A percentile compares a stretch with the other conserved stretches of the same genome.
phyloP scores from a whole-genome alignment of 257 asterid genomes.

The Plectranthus barbatus region DNA sequence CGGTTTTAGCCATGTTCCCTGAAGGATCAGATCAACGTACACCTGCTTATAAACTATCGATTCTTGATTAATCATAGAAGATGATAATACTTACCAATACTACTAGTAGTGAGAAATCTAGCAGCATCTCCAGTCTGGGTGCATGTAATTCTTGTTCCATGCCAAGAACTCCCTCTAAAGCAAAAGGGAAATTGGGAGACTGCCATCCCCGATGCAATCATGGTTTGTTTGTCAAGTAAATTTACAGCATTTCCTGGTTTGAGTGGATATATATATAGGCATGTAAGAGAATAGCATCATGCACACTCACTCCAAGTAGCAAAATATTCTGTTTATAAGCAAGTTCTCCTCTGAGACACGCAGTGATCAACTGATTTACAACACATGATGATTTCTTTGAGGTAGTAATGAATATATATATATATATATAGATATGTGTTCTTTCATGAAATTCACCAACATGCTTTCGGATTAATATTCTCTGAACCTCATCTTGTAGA shows the following conservation, averaged over 20 bases:
- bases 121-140: neutral
- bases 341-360: neutral
- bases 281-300: neutral
- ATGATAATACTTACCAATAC: too few relatives aligned
- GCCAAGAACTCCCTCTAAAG: neutral
- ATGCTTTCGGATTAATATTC: too few relatives aligned
- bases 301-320: neutral
- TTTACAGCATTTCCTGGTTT: neutral
- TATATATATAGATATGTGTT: too few relatives aligned
- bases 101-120: constrained; percentile 8
- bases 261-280: neutral
- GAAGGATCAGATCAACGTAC: neutral
- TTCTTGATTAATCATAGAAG: neutral
- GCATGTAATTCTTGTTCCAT: neutral
- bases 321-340: neutral
- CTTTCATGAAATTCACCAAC: neutral
- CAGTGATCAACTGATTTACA: too few relatives aligned
- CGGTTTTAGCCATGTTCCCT: neutral
- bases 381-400: too few relatives aligned
- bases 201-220: constrained; percentile 7
- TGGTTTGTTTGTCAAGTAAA: neutral
- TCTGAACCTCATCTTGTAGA: neutral
- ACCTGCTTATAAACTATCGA: neutral
- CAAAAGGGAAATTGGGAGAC: neutral
- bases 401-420: too few relatives aligned